Percentiles rank a stretch among this genome's conserved stretches.
Evolutionary conservation across 768 basidiomycete species (phyloP).

Genomic region (Boletus sensibilis): DNA sequence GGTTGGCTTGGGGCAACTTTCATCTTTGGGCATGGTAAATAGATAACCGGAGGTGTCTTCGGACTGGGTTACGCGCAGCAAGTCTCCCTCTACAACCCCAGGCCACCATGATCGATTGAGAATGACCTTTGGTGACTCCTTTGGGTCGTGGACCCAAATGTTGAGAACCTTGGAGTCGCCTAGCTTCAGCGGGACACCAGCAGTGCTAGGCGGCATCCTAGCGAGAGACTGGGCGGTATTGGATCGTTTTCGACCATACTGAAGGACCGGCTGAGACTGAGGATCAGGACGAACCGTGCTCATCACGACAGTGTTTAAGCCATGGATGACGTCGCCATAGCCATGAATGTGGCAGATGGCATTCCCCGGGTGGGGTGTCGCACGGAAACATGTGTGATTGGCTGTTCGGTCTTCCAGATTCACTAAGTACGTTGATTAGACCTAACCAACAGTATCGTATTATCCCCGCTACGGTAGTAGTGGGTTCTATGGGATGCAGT

Average conservation of each 20-base stretch:
- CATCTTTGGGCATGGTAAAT: constrained; percentile 67
- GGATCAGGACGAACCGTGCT: constrained; percentile 61
- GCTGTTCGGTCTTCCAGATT: too few relatives aligned
- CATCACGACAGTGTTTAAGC: too few relatives aligned
- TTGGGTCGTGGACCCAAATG: constrained; percentile 73
- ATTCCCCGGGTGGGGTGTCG: too few relatives aligned
- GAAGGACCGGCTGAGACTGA: constrained; percentile 42
- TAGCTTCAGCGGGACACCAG: constrained; percentile 44
- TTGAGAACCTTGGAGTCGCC: constrained; percentile 66
- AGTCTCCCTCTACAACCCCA: constrained; percentile 74
- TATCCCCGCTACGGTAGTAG: too few relatives aligned
- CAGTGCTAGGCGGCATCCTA: constrained; percentile 39
- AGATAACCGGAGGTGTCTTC: constrained; percentile 49
- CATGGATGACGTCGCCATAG: too few relatives aligned
- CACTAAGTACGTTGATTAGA: too few relatives aligned
- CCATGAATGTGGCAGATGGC: too few relatives aligned
- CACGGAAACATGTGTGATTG: too few relatives aligned
- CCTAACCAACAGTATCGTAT: too few relatives aligned
- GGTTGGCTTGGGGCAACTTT: constrained; percentile 56
- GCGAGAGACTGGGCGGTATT: constrained; percentile 72
- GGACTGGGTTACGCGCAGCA: constrained; percentile 55
- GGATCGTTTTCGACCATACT: constrained; percentile 62
- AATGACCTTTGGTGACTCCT: constrained; percentile 55
- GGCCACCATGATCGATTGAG: constrained; percentile 79
- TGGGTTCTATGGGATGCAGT: too few relatives aligned